A percentile compares a stretch with the other conserved stretches of the same genome.
These are phyloP conservation scores for Penicillium janthinellum DNA, from an alignment of 2,329 filamentous ascomycete species.

Conservation along the genomic window DNA sequence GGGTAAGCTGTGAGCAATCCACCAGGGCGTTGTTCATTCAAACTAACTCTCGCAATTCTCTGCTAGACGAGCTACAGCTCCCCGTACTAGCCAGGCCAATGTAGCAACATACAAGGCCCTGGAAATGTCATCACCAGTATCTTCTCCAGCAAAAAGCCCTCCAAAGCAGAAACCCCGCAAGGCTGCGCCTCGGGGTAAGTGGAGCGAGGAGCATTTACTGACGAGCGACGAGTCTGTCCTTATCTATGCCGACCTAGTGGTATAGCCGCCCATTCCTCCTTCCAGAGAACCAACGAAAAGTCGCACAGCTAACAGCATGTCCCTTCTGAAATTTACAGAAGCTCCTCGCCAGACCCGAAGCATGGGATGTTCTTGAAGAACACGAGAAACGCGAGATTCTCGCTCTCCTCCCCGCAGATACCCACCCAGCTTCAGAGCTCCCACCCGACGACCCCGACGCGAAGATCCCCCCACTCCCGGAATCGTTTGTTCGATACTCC, in stretches of 20 bases:
- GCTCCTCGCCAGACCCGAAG: conserved; percentile 42
- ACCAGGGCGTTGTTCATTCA: not conserved
- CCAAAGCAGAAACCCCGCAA: conserved; percentile 38
- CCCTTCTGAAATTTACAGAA: conserved; percentile 31
- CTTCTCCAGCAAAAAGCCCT: conserved; percentile 24
- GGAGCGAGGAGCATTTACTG: conserved; percentile 42
- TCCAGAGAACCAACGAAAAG: not conserved
- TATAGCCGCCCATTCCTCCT: conserved; percentile 22
- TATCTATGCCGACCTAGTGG: conserved; percentile 42
- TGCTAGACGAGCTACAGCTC: conserved; percentile 22
- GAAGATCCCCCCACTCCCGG: conserved; percentile 43
- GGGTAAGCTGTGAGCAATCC: conserved; percentile 24
- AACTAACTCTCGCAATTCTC: conserved; percentile 17
- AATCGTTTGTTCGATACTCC: conserved; percentile 47
- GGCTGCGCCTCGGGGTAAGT: conserved; percentile 37
- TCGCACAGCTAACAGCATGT: not conserved
- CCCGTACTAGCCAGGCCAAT: conserved; percentile 30
- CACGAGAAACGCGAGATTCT: conserved; percentile 46
- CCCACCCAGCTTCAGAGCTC: conserved; percentile 38
- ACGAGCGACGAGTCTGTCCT: conserved; percentile 43
- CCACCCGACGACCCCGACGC: conserved; percentile 31
- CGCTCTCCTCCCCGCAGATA: conserved; percentile 44
- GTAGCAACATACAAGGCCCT: conserved; percentile 25
- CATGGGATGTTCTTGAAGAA: conserved; percentile 47
- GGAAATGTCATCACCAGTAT: conserved; percentile 31